Evolutionary conservation across 2,329 filamentous ascomycete genomes (phyloP).

Genomic region (Zasmidium cellare): DNA sequence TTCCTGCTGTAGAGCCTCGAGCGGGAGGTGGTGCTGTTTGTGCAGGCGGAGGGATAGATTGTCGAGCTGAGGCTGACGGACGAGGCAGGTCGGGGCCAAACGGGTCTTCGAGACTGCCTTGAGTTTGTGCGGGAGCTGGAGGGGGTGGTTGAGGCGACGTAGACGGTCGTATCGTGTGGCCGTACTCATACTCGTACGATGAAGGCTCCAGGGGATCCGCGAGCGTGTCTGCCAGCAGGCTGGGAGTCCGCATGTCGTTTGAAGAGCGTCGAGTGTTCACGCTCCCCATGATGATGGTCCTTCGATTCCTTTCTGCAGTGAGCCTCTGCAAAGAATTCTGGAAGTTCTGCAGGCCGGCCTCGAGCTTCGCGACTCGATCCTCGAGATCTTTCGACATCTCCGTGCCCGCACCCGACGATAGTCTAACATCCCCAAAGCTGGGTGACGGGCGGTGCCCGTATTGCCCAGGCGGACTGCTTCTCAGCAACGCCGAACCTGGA

Average conservation of each 20-base stretch:
- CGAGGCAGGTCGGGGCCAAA: slow-evolving; percentile 12
- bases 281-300: slow-evolving; percentile 31
- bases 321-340: slow-evolving; percentile 34
- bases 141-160: slow-evolving; percentile 24
- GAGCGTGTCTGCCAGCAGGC: slow-evolving; percentile 36
- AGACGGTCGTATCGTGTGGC: slow-evolving; percentile 21
- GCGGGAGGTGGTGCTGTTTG: slow-evolving; percentile 5
- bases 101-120: slow-evolving; percentile 12
- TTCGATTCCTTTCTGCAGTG: slow-evolving; percentile 32
- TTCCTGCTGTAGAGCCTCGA: neutral
- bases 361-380: slow-evolving; percentile 36
- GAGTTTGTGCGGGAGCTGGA: slow-evolving; percentile 8
- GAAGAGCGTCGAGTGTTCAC: slow-evolving; percentile 19
- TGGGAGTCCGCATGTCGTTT: slow-evolving; percentile 30
- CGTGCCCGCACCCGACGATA: slow-evolving; percentile 16
- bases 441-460: slow-evolving; percentile 11
- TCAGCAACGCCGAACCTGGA: slow-evolving; percentile 13
- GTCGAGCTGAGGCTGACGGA: neutral
- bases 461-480: slow-evolving; percentile 17
- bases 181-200: slow-evolving; percentile 25
- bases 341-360: slow-evolving; percentile 35
- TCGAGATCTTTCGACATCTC: slow-evolving; percentile 33
- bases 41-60: neutral
- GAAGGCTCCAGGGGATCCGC: slow-evolving; percentile 20
- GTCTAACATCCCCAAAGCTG: slow-evolving; percentile 11